Base-by-base conservation (phyloP, 257 asterid species). In the Solanum chiquidenum region DNA sequence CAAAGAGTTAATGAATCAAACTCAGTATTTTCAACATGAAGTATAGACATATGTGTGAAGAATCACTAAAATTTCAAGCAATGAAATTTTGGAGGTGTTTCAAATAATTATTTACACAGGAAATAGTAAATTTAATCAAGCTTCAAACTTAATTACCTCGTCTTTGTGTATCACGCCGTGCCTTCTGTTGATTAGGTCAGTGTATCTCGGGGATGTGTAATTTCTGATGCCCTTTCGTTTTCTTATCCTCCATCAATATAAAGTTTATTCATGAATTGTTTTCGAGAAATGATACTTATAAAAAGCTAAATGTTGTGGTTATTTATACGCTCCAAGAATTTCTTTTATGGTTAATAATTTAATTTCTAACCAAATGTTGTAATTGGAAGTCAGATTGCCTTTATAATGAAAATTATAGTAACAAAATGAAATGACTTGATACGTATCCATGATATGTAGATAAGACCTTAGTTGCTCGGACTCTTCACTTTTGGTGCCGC, bases 361-460 rank as follows among this genome's bases (percentile, higher is more conserved):
- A n/a, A 11, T 40, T 37, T 6, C 83, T 37, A 11, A 23, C 83
- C 83, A 37, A 75, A 38, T 75, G 10, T 75, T 75, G 83, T 23
- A 37, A 75, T 38, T 74, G 83, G 83, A 74, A 21, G 18, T 6
- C 40, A 74, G 42, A 74, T 74, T 38, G 46, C 29, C 82, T 3
- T 74, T 21, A 37, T 37, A 0, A 37, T 37, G 52, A 74, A 37
- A 12, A 37, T 74, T 74, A 2, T 74, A 74, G 33, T 5, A 5
- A n/a, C 83, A 21, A 37, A 74, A 37, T 74, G 29, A 3, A 74
- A 23, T 6, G 58, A 23, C 29, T 74, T 74, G 83, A 38, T 11
- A 75, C 33, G 0, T 52, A 52, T 52, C 0, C 62, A 0, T 52
- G 4, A 52, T 18, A 0, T 52, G 25, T 20, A 55, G 64, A 55